Evolutionary conservation across 352 stramenopile genomes (phyloP).

Genomic region (Phytophthora sojae): DNA sequence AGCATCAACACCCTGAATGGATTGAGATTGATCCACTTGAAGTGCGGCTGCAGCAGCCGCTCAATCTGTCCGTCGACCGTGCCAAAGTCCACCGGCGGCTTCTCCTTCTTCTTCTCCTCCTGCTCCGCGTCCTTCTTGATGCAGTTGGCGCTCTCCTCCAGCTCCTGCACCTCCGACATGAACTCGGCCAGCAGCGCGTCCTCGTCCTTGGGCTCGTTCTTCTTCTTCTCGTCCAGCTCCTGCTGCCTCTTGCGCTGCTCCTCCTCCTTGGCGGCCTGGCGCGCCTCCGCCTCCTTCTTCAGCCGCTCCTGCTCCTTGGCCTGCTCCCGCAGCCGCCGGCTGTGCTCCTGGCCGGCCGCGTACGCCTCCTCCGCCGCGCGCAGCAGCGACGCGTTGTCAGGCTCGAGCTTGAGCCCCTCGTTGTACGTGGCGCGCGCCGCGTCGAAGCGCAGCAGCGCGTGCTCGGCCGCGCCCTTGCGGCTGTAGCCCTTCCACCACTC

Average conservation of each 20-base stretch:
- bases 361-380: slow-evolving; percentile 78
- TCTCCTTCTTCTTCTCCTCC: slow-evolving; percentile 48
- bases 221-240: slow-evolving; percentile 29
- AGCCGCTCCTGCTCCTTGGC: slow-evolving; percentile 53
- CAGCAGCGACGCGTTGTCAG: slow-evolving; percentile 77
- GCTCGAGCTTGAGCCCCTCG: slow-evolving; percentile 64
- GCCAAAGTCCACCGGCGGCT: slow-evolving; percentile 74
- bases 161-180: slow-evolving; percentile 87
- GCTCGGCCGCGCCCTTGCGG: slow-evolving; percentile 82
- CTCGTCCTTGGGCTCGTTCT: slow-evolving; percentile 48
- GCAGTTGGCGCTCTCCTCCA: slow-evolving; percentile 80
- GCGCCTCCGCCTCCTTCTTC: slow-evolving; percentile 48
- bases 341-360: slow-evolving; percentile 73
- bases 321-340: slow-evolving; percentile 59
- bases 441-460: slow-evolving; percentile 81
- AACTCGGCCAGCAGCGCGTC: slow-evolving; percentile 79
- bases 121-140: slow-evolving; percentile 69
- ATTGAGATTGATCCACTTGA: slow-evolving; percentile 92
- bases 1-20: slow-evolving; percentile 91
- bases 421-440: slow-evolving; percentile 78
- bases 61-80: slow-evolving; percentile 66
- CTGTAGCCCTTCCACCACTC: slow-evolving; percentile 91
- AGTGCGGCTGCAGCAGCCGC: slow-evolving; percentile 75
- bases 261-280: slow-evolving; percentile 24
- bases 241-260: slow-evolving; percentile 11